Base-by-base conservation (phyloP, 2,329 filamentous ascomycete genomes). In the Colletotrichum destructivum region DNA sequence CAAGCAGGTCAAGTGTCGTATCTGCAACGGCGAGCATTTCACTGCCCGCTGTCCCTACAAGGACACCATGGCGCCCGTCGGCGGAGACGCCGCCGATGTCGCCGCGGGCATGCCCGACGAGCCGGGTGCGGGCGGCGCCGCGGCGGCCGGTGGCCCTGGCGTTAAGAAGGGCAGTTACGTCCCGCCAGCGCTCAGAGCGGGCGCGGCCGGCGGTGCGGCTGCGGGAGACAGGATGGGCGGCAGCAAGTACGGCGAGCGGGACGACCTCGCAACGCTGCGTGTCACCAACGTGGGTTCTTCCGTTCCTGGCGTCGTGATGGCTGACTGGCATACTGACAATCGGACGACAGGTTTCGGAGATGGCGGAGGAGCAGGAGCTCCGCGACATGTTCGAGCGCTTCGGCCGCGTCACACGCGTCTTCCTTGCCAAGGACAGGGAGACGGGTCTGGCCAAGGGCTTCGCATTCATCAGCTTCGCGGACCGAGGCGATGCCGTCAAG, bases 1-100 rank as follows among this genome's bases (percentile, higher is more conserved):
- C 87, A 98, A 98, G 91, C 97, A 98, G 88, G 97, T 99, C 88
- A 98, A 98, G 90, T 99, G 96, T 86, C 93, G 96, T 89, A 98
- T 99, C 82, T 99, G 96, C 87, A 94, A 92, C 82, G 96, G 96
- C 81, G 96, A 99, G 88, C 96, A 99, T 91, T 99, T 98, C 89
- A 99, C 96, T 52, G 96, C 96, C 77, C 93, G 96, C 83, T 99
- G 96, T 91, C 96, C 96, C 46, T 99, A 98, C 92, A 99, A 98
- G 88, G 96, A 98, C 83, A 99, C 96, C 78, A 98, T 99, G 95
- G 95, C 96, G 46, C 96, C 94, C 47, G 90, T 95, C 73, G 91
- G 91, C 76, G 47, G 61, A 35, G 90, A 91, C 82, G 86, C 81
- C 42, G 88, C 84, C 73, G 90, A 92, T 74, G 84, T 85, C 38